phyloP scores from a whole-genome alignment of 2,329 filamentous ascomycete genomes.

The Cladosporium sp. region DNA sequence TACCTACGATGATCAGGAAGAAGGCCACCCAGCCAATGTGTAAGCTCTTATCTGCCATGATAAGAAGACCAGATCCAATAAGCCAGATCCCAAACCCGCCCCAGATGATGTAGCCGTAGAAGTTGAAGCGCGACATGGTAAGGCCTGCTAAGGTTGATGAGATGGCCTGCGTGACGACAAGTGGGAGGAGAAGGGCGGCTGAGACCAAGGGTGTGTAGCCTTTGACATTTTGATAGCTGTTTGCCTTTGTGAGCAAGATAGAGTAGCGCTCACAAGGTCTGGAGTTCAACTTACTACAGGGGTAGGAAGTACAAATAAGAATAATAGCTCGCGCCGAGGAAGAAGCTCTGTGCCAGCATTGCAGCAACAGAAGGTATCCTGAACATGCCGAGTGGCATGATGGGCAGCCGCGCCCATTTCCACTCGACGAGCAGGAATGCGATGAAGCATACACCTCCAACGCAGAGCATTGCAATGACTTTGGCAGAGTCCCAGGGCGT shows the following conservation, averaged over 20 bases:
- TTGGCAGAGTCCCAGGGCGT: constrained; percentile 52
- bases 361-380: constrained; percentile 49
- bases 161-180: constrained; percentile 30
- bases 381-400: constrained; percentile 57
- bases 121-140: constrained; percentile 44
- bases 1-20: constrained; percentile 58
- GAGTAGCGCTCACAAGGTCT: neutral
- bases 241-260: neutral
- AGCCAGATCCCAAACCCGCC: constrained; percentile 35
- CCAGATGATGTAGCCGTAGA: constrained; percentile 49
- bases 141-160: constrained; percentile 33
- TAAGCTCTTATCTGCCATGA: constrained; percentile 30
- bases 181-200: constrained; percentile 51
- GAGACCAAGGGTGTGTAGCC: constrained; percentile 63
- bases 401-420: constrained; percentile 51
- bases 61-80: constrained; percentile 36
- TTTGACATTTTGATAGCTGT: constrained; percentile 66
- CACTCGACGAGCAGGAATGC: constrained; percentile 54
- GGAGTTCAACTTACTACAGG: constrained; percentile 51
- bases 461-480: constrained; percentile 56
- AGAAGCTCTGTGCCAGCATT: constrained; percentile 56
- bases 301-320: constrained; percentile 75
- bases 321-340: constrained; percentile 61
- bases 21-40: constrained; percentile 42
- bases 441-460: constrained; percentile 45